Conservation (phyloP, 1,284 basidiomycete species). For the Hypsizygus ulmarius region DNA sequence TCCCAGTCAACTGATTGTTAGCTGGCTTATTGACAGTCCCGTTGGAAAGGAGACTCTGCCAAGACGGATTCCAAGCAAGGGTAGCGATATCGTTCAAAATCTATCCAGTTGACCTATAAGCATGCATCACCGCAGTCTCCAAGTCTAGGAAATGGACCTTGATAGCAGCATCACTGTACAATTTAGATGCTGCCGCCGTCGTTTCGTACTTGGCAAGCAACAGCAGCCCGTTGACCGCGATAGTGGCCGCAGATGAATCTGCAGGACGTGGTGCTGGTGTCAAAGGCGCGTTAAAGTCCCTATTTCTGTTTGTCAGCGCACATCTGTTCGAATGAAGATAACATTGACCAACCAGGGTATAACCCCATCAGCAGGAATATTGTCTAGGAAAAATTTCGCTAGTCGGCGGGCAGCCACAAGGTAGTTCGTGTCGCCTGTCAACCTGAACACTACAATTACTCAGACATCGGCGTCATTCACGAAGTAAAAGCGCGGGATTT, state of each 20-base stretch:
- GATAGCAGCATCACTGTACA: conserved; percentile 50
- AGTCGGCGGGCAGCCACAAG: conserved; percentile 56
- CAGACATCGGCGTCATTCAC: background rate
- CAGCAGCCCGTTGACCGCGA: conserved; percentile 56
- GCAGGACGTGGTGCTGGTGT: conserved; percentile 49
- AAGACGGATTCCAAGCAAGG: conserved; percentile 19
- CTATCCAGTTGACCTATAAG: conserved; percentile 24
- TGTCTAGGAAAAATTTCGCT: conserved; percentile 56
- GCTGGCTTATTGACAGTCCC: conserved; percentile 20
- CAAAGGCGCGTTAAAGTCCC: conserved; percentile 69
- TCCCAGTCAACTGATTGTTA: conserved; percentile 14
- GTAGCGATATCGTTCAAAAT: conserved; percentile 42
- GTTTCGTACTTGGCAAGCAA: conserved; percentile 55
- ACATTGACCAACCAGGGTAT: conserved; percentile 53
- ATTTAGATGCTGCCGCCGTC: conserved; percentile 32
- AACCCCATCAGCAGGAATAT: conserved; percentile 55
- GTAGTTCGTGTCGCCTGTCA: conserved; percentile 49
- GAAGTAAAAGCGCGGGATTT: conserved; percentile 8
- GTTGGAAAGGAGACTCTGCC: conserved; percentile 20
- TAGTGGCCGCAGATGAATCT: conserved; percentile 65
- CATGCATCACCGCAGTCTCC: background rate
- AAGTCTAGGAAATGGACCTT: conserved; percentile 32
- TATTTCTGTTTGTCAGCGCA: conserved; percentile 22
- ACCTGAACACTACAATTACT: conserved; percentile 50
- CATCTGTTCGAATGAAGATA: background rate